These are phyloP conservation scores for Aurantiochytrium sp. DNA, from an alignment of 108 stramenopile genomes.

Conservation along the genomic window DNA sequence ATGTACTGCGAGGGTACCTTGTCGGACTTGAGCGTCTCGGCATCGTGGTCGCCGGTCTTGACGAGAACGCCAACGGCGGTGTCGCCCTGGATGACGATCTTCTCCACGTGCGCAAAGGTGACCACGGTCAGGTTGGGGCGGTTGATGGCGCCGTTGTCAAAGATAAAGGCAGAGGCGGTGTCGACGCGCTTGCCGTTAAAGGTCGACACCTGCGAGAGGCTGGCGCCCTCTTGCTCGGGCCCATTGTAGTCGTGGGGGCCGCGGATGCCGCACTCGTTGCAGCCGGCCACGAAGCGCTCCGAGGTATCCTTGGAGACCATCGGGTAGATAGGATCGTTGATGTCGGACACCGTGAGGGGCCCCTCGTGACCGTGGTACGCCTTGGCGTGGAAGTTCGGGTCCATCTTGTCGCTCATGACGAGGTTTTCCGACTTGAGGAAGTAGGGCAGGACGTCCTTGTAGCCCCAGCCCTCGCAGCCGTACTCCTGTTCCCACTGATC, in stretches of 20 bases:
- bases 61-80: not conserved
- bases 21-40: not conserved
- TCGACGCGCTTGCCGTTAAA: not conserved
- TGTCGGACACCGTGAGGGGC: conserved; percentile 40
- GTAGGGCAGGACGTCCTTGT: conserved; percentile 45
- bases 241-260: conserved; percentile 46
- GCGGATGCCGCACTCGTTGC: conserved; percentile 42
- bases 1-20: not conserved
- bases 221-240: conserved; percentile 39
- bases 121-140: not conserved
- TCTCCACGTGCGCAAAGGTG: not conserved
- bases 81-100: not conserved
- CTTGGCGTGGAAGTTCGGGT: not conserved
- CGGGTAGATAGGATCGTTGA: not conserved
- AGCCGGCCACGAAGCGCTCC: conserved; percentile 39
- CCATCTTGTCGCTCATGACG: not conserved
- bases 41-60: not conserved
- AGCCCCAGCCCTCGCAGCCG: conserved; percentile 44
- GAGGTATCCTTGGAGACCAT: not conserved
- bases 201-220: not conserved
- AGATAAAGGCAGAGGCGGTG: conserved; percentile 8
- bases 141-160: not conserved
- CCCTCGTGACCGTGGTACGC: conserved; percentile 37
- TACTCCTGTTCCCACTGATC: conserved; percentile 45
- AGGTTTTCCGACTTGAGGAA: conserved; percentile 32